Evolutionary conservation across 495 filamentous ascomycete species (phyloP).

Genomic region (Penicillium bialowiezense): DNA sequence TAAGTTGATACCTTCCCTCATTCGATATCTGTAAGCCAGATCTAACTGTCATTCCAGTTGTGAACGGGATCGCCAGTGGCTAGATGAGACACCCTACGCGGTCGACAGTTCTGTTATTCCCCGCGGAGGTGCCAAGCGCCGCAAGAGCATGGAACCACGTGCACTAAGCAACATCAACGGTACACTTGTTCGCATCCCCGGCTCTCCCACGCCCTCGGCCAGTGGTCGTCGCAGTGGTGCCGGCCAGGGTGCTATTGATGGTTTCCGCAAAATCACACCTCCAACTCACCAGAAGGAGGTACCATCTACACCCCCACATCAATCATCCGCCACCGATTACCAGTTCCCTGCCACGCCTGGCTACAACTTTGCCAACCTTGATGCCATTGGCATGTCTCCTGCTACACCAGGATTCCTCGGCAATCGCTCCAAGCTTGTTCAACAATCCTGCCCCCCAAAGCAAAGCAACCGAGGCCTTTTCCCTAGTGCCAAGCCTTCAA

Average conservation of each 20-base stretch:
- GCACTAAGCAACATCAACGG: slow-evolving; percentile 72
- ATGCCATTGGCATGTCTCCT: slow-evolving; percentile 48
- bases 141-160: slow-evolving; percentile 90
- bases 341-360: slow-evolving; percentile 34
- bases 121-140: slow-evolving; percentile 70
- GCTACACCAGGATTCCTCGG: slow-evolving; percentile 56
- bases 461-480: slow-evolving; percentile 48
- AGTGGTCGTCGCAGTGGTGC: slow-evolving; percentile 29
- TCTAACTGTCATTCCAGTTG: slow-evolving; percentile 51
- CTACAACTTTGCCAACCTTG: slow-evolving; percentile 37
- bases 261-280: slow-evolving; percentile 33
- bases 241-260: slow-evolving; percentile 36
- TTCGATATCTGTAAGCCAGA: neutral
- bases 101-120: slow-evolving; percentile 71
- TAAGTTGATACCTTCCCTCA: slow-evolving; percentile 39
- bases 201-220: slow-evolving; percentile 30
- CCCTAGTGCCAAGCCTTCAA: slow-evolving; percentile 15
- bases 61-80: slow-evolving; percentile 74
- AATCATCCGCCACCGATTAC: slow-evolving; percentile 16
- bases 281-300: slow-evolving; percentile 16
- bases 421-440: slow-evolving; percentile 54
- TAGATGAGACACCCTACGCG: slow-evolving; percentile 65
- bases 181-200: slow-evolving; percentile 40
- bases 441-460: slow-evolving; percentile 73
- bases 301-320: slow-evolving; percentile 22